Evolutionary conservation across 495 filamentous ascomycete species (phyloP).

Genomic region (Thermochaetoides thermophila): DNA sequence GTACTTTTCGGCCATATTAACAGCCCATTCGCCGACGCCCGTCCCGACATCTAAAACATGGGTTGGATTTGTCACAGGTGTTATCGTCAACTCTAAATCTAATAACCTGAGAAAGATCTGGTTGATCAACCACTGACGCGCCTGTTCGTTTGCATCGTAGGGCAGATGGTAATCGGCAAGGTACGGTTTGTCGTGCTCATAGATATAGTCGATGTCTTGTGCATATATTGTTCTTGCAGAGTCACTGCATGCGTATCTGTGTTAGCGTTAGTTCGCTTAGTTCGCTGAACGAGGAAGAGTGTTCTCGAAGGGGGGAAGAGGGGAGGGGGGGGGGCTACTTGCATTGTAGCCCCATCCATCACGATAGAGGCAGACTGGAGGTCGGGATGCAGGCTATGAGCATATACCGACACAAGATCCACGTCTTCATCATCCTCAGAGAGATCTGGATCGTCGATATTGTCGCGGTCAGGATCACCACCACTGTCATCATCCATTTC

Average conservation of each 20-base stretch:
- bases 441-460: conserved; percentile 1
- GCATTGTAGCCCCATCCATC: conserved; percentile 32
- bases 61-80: conserved; percentile 35
- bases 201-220: conserved; percentile 37
- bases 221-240: conserved; percentile 45
- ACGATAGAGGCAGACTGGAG: conserved; percentile 11
- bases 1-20: conserved; percentile 49
- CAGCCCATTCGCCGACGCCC: conserved; percentile 61
- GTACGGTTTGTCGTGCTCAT: conserved; percentile 56
- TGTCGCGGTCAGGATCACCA: too few species aligned
- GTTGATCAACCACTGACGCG: conserved; percentile 51
- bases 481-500: too few species aligned
- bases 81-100: conserved; percentile 42
- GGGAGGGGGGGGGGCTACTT: conserved; percentile 5
- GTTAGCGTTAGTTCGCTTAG: neutral
- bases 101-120: conserved; percentile 49
- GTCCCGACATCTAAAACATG: conserved; percentile 58
- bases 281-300: neutral
- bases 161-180: conserved; percentile 60
- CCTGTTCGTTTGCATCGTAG: conserved; percentile 60
- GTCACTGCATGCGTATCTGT: conserved; percentile 21
- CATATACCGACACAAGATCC: conserved; percentile 10
- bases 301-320: neutral
- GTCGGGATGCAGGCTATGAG: conserved; percentile 21
- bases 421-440: conserved; percentile 5